These are phyloP conservation scores for Clitopilus passeckerianus DNA, from an alignment of 768 basidiomycete species.

Conservation along the genomic window DNA sequence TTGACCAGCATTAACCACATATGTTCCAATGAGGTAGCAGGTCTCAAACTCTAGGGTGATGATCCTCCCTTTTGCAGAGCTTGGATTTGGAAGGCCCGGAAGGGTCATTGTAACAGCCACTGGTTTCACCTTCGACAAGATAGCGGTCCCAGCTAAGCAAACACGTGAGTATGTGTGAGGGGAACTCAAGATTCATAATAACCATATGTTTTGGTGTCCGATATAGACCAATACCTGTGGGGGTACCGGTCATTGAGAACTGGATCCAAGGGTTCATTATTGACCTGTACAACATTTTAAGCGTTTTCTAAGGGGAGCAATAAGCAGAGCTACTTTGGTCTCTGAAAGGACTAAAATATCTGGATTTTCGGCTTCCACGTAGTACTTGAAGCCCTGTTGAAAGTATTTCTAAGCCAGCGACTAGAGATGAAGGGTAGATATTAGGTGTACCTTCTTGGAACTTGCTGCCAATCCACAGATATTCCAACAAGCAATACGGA, in stretches of 20 bases:
- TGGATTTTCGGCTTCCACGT: slow-evolving; percentile 82
- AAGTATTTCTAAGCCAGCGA: not conserved
- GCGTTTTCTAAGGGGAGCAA: not conserved
- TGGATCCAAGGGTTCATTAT: slow-evolving; percentile 61
- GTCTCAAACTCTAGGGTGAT: slow-evolving; percentile 76
- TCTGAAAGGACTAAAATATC: slow-evolving; percentile 83
- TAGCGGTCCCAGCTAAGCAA: slow-evolving; percentile 67
- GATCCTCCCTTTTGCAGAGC: slow-evolving; percentile 67
- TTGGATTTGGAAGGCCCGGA: slow-evolving; percentile 70
- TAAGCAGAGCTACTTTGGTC: slow-evolving; percentile 55
- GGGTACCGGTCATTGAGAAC: slow-evolving; percentile 55
- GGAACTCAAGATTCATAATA: not conserved
- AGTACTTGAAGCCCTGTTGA: slow-evolving; percentile 69
- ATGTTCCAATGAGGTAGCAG: slow-evolving; percentile 71
- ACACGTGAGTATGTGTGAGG: not conserved
- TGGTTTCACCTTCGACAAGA: slow-evolving; percentile 75
- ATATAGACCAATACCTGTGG: slow-evolving; percentile 71
- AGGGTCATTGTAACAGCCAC: slow-evolving; percentile 58
- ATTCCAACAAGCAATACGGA: slow-evolving; percentile 72
- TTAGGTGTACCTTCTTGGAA: slow-evolving; percentile 77
- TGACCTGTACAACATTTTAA: slow-evolving; percentile 45
- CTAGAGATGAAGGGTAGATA: not conserved
- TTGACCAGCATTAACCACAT: slow-evolving; percentile 80
- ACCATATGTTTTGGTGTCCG: slow-evolving; percentile 79
- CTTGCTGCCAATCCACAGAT: slow-evolving; percentile 73